Evolutionary conservation across 768 basidiomycete species (phyloP), one percentile per base, ranked within the genome.

Genomic region (Collybiopsis luxurians): DNA sequence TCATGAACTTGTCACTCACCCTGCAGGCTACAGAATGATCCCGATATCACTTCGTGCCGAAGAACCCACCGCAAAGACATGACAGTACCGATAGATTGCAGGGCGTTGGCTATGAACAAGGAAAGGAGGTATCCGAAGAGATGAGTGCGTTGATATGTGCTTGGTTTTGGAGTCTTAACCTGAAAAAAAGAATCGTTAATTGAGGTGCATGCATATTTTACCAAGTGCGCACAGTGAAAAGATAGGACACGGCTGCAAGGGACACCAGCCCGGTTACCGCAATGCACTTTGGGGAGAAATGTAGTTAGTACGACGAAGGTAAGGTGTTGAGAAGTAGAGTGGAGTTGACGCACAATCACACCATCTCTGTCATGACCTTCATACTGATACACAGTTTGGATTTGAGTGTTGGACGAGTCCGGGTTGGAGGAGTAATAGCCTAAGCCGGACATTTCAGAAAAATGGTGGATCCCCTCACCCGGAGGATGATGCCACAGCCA

Each of bases 31-130:
- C 65, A 66, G 12, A 59, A 53, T 10, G 47, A 1, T 2, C 60
- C 63, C 23, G 56, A 53, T 0, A 27, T 17, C 10, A 64, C 52
- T 1, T 55, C 61, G 2, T 24, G 15, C 2, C 17, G 23, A 5
- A 42, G 23, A 3, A 67, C 58, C 66, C 66, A 67, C 13, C 55
- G 53, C 17, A 67, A 42, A 27, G 59, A 63, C 53, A 67, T 61
- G 1, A 55, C 58, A 1, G 42, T 60, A 10, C 59, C 60, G 39
- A 44, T 58, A 12, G 62, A 49, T 38, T 65, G 64, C 55, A 67
- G 59, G 44, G 43, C 43, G 39, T 67, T 65, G 5, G 64, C 62
- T 13, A 65, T 40, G 10, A 65, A 56, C 2, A 67, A 52, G 21
- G 59, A 63, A 1, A 64, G 28, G 40, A 64, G 61, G 24, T 67